Evolutionary conservation across 495 filamentous ascomycete genomes (phyloP).

Genomic region (Cercophora scortea): DNA sequence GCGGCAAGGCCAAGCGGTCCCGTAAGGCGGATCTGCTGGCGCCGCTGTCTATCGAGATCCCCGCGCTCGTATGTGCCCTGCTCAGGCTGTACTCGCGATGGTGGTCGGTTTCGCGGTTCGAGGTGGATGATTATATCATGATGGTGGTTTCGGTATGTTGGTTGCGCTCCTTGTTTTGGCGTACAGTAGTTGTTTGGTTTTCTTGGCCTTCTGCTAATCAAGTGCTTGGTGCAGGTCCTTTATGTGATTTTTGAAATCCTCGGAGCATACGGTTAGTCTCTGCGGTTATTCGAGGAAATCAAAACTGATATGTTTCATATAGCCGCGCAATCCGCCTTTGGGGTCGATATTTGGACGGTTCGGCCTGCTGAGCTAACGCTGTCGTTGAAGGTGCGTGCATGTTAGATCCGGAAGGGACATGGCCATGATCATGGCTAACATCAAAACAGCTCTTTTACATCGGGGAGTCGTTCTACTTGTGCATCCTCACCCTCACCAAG

Average conservation of each 20-base stretch:
- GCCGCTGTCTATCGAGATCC: slow-evolving; percentile 8
- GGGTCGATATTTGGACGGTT: slow-evolving; percentile 20
- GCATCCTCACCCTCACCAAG: slow-evolving; percentile 37
- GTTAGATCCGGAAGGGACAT: too few species aligned
- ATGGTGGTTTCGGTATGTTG: slow-evolving; percentile 9
- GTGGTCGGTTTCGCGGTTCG: slow-evolving; percentile 6
- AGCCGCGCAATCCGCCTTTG: slow-evolving; percentile 11
- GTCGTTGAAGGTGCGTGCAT: slow-evolving; percentile 9
- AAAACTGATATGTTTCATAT: background rate
- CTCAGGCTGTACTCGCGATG: slow-evolving; percentile 15
- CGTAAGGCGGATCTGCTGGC: slow-evolving; percentile 6
- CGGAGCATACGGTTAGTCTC: slow-evolving; percentile 1
- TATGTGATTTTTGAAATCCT: slow-evolving; percentile 6
- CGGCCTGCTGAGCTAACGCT: background rate
- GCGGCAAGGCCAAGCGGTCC: slow-evolving; percentile 11
- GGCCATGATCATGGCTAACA: background rate
- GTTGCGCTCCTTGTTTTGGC: background rate
- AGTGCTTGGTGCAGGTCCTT: background rate
- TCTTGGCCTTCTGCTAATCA: background rate
- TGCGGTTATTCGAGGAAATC: background rate
- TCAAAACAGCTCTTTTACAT: slow-evolving; percentile 29
- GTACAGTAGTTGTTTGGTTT: too few species aligned
- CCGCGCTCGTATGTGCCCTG: slow-evolving; percentile 10
- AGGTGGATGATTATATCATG: slow-evolving; percentile 20
- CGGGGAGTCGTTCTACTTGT: slow-evolving; percentile 29